Conservation (phyloP, 768 basidiomycete species). For the Trametes coccinea region DNA sequence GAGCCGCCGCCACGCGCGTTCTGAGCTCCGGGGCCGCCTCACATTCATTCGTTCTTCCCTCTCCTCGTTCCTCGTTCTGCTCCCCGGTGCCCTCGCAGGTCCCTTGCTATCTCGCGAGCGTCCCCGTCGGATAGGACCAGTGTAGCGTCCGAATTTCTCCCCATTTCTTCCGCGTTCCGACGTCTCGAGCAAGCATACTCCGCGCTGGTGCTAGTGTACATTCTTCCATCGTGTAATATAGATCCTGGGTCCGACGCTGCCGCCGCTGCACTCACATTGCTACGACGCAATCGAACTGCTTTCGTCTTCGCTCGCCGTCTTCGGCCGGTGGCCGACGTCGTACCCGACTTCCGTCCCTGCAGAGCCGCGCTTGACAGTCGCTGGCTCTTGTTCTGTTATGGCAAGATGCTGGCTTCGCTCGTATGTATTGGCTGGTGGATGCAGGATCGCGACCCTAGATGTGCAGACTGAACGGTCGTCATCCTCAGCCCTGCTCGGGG, state of each 20-base stretch:
- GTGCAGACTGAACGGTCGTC: no score
- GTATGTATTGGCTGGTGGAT: no score
- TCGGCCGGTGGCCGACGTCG: no score
- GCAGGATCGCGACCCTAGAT: no score
- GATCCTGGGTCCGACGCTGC: background rate
- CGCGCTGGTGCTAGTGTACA: background rate
- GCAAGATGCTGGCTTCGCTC: no score
- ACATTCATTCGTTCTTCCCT: conserved; percentile 2
- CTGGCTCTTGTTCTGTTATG: no score
- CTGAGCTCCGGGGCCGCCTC: background rate
- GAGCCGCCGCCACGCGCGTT: background rate
- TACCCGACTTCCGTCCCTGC: no score
- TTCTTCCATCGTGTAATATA: conserved; percentile 6
- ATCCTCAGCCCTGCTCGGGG: no score
- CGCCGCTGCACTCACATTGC: background rate
- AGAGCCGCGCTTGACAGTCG: no score
- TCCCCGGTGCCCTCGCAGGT: background rate
- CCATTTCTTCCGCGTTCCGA: background rate
- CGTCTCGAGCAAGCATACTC: no score
- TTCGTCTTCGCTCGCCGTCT: background rate
- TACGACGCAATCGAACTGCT: background rate
- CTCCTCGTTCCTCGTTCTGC: background rate
- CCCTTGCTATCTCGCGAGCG: background rate
- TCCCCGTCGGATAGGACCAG: background rate
- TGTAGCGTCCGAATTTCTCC: no score